Base-by-base conservation (phyloP, 768 basidiomycete genomes). In the Piloderma croceum region DNA sequence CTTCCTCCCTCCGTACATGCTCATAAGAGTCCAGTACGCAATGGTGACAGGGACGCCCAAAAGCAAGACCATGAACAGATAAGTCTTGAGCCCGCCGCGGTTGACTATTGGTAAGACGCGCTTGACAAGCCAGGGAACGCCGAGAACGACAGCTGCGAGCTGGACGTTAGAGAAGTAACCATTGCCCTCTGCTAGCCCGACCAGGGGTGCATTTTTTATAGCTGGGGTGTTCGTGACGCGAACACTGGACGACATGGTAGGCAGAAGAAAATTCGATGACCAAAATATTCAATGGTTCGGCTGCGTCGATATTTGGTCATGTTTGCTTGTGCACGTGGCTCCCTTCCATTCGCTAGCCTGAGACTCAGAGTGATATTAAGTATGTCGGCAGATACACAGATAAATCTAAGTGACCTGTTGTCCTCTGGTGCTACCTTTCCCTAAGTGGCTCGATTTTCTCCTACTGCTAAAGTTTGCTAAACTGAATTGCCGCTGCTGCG, bases 1-100 rank as follows among this genome's bases (percentile, higher is more conserved):
- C 61, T 74, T 81, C 54, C 90, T 74, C 7, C 69, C 55, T 21
- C 93, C 92, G 50, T 86, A 87, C 52, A 71, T 78, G 58, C 87
- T 90, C 67, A 86, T 82, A 51, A 92, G 45, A 0, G 80, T 74
- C 96, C 96, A 99, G 71, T 99, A 99, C 1, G 68, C 81, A 29
- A 96, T 56, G 6, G 89, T 76, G 36, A 83, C 71, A 12, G 92
- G 96, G 0, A 85, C 34, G 24, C 85, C 89, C 27, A 82, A 73
- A 37, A 97, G 34, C 39, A 84, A 43, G 42, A 88, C 65, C 29
- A 97, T 66, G 69, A 94, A 83, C 41, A 87, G 54, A 59, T 96
- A 92, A 31, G 85, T 87, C 61, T 80, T 88, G 67, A 87, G 79
- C 19, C 90, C 93, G 5, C 83, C 84, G 48, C 83, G 81, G 54